phyloP scores from a whole-genome alignment of 192 early-diverging fungal species.

The Coemansia brasiliensis region DNA sequence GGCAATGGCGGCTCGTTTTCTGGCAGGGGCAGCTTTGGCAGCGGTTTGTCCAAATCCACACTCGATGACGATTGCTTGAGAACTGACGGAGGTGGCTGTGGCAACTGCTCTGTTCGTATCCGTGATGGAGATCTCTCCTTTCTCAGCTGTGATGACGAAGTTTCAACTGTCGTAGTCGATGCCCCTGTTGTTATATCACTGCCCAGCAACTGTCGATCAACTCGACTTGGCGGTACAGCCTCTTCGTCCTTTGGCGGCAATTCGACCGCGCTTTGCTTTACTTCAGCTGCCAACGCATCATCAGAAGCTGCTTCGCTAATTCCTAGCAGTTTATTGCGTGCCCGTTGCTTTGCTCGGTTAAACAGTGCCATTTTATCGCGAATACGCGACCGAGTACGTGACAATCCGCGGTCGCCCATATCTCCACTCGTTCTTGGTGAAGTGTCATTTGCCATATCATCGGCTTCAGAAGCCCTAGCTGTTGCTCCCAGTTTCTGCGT shows the following conservation, averaged over 20 bases:
- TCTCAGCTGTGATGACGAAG: no score
- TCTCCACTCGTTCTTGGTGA: slow-evolving; percentile 1
- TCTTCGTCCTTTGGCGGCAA: neutral
- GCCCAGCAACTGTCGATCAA: neutral
- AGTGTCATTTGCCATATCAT: no score
- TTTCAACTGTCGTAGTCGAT: no score
- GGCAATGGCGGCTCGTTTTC: neutral
- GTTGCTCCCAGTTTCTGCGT: no score
- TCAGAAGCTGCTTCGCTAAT: slow-evolving; percentile 4
- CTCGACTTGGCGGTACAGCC: neutral
- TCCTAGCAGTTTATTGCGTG: slow-evolving; percentile 30
- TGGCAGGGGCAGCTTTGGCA: slow-evolving; percentile 16
- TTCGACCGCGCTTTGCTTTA: neutral
- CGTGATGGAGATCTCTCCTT: no score
- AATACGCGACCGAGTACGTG: slow-evolving; percentile 30
- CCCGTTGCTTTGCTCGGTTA: slow-evolving; percentile 34
- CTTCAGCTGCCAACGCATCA: neutral
- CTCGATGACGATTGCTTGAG: slow-evolving; percentile 2
- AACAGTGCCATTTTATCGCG: slow-evolving; percentile 49
- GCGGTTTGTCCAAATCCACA: slow-evolving; percentile 25
- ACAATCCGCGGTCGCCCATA: slow-evolving; percentile 10
- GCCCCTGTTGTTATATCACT: neutral
- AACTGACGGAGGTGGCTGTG: neutral
- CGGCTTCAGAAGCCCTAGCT: no score
- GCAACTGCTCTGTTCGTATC: no score